phyloP scores from a whole-genome alignment of 371 early-diverging fungal species.

The Mucor circinelloides region DNA sequence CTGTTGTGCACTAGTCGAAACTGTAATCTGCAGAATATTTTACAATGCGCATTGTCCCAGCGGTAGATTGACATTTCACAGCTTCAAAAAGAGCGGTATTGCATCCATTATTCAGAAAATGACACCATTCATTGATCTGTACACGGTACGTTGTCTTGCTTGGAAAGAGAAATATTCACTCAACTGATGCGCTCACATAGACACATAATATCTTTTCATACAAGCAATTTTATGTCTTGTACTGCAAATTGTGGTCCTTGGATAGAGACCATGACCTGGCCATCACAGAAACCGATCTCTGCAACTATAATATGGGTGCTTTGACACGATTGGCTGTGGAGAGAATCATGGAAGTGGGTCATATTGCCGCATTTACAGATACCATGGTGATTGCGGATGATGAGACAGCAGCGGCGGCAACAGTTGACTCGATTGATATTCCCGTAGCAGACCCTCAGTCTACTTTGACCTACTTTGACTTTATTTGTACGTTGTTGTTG shows the following conservation, averaged over 20 bases:
- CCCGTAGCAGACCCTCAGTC: conserved; percentile 4
- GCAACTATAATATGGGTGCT: conserved; percentile 65
- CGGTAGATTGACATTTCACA: conserved; percentile 70
- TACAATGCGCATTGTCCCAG: conserved; percentile 70
- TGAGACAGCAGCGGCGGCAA: not conserved
- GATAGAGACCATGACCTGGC: conserved; percentile 77
- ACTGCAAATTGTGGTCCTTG: conserved; percentile 93
- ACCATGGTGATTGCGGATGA: conserved; percentile 9
- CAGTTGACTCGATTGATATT: not conserved
- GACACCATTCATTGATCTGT: conserved; percentile 71
- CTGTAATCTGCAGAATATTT: conserved; percentile 85
- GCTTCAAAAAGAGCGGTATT: conserved; percentile 67
- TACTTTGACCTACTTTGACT: conserved; percentile 54
- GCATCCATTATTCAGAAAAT: conserved; percentile 59
- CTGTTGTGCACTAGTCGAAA: conserved; percentile 45
- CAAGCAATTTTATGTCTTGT: conserved; percentile 95
- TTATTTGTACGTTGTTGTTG: conserved; percentile 47
- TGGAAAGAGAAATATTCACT: not conserved
- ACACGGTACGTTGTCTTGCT: conserved; percentile 54
- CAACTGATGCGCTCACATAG: conserved; percentile 22
- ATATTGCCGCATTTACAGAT: conserved; percentile 29
- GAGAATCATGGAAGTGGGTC: conserved; percentile 58
- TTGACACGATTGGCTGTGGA: conserved; percentile 62
- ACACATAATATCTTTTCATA: conserved; percentile 82
- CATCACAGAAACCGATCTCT: conserved; percentile 63